Percentiles rank a stretch among this genome's conserved stretches.
These are phyloP conservation scores for Nemophila menziesii DNA, from an alignment of 257 asterid genomes.

Conservation along the genomic window DNA sequence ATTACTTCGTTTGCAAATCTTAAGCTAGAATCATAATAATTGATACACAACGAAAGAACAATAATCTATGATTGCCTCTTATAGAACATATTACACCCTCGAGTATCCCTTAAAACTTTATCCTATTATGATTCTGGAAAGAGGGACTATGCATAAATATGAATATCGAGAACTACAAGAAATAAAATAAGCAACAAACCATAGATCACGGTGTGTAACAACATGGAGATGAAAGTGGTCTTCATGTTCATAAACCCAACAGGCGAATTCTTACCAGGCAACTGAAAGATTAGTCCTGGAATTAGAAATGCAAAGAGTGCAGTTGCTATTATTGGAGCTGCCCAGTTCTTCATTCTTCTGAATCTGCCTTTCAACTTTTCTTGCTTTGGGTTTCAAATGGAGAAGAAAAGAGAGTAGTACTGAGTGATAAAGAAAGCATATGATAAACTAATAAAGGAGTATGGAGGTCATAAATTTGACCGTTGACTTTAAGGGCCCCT, in stretches of 20 bases:
- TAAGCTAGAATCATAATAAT: no score
- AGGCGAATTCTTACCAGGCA: constrained; percentile 66
- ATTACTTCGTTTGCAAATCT: no score
- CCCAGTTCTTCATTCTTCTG: constrained; percentile 53
- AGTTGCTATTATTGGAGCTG: constrained; percentile 50
- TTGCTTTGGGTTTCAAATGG: not conserved
- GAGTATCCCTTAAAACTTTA: no score
- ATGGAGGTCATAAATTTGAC: no score
- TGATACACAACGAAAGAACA: no score
- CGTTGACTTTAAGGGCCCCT: no score
- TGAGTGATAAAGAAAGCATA: no score
- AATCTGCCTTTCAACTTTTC: not conserved
- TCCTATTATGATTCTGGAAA: no score
- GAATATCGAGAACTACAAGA: constrained; percentile 54
- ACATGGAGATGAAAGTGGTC: constrained; percentile 45
- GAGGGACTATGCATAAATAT: constrained; percentile 61
- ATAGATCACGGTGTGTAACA: constrained; percentile 53
- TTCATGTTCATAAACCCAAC: constrained; percentile 78
- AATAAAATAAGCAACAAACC: constrained; percentile 74
- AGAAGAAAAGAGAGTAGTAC: constrained; percentile 9
- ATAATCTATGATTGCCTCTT: no score
- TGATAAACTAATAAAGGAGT: not conserved
- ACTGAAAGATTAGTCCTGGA: constrained; percentile 66
- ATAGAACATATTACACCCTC: no score
- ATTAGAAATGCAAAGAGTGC: constrained; percentile 58